Base-by-base conservation (phyloP, 805 yeast genomes). In the Schizosaccharomyces lindneri region DNA sequence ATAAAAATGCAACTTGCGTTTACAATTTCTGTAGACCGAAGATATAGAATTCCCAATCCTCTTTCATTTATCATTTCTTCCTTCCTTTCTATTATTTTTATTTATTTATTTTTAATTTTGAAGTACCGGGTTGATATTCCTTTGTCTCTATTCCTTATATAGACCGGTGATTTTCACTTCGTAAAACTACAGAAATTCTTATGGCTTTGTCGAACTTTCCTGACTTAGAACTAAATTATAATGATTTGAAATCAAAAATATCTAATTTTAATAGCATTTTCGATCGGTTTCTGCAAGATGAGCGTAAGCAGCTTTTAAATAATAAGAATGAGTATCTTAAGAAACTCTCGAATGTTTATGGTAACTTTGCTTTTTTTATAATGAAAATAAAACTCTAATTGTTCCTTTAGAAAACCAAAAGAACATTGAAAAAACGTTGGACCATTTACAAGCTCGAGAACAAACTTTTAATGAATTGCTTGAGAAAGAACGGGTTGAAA, bases 241-340 rank as follows among this genome's bases (percentile, higher is more conserved):
- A 71, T 19, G 71, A 48, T 29, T 62, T 77, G 27, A 72, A 72
- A 64, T 61, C 61, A 31, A 72, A 73, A 60, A 72, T 78, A 72
- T 73, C 71, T 39, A 67, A 63, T 24, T 76, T 78, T 62, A 70
- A 74, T n/a, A 65, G 66, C 29, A 70, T 67, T 36, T 71, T 78
- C 66, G 75, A 75, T 64, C 64, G 65, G 19, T 70, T 68, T 46
- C 66, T 76, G 11, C 65, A 70, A 0, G 69, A 66, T 19, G 68
- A 21, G 72, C 74, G 66, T 67, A 75, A 66, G 63, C 62, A 46
- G 59, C 64, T 66, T n/a, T 57, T 62, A 48, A 65, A 62, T 21
- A 64, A 62, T 19, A 61, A 67, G 55, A 65, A 65, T 57, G 65
- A 59, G 43, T 66, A 63, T 59, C 64, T 64, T 55, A 64, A 62